Percentiles rank a stretch among this genome's conserved stretches.
These are phyloP conservation scores for Arbutus unedo DNA, from an alignment of 148 eudicot species.

Conservation along the genomic window DNA sequence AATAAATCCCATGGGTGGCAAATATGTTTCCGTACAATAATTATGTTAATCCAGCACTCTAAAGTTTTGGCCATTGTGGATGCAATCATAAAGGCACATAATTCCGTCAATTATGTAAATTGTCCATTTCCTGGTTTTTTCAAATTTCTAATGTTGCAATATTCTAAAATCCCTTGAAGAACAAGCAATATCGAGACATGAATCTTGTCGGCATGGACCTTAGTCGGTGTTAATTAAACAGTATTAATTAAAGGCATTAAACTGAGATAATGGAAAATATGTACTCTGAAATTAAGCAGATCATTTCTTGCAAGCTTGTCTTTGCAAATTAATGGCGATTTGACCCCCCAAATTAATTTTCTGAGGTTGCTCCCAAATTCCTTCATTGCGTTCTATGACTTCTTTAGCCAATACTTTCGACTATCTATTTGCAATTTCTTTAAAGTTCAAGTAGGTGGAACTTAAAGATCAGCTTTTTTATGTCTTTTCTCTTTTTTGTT, in stretches of 20 bases:
- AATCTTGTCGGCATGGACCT: slow-evolving; percentile 5
- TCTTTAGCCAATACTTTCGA: background rate
- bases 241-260: background rate
- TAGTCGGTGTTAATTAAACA: background rate
- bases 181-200: background rate
- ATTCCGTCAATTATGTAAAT: no score
- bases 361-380: background rate
- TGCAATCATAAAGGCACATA: background rate
- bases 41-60: background rate
- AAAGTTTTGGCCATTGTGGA: background rate
- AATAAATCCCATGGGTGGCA: background rate
- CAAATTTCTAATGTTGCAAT: no score
- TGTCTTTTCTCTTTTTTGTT: background rate
- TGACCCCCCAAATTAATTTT: background rate
- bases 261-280: background rate
- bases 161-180: background rate
- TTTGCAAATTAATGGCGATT: background rate
- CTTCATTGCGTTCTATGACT: background rate
- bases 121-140: no score
- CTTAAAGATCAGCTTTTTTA: background rate
- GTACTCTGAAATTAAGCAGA: background rate
- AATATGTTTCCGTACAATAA: slow-evolving; percentile 8
- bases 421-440: background rate
- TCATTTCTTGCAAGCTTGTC: background rate
- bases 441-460: background rate